Evolutionary conservation across 495 filamentous ascomycete species (phyloP), one percentile per base, ranked within the genome.

Genomic region (Pyrenula massariospora): DNA sequence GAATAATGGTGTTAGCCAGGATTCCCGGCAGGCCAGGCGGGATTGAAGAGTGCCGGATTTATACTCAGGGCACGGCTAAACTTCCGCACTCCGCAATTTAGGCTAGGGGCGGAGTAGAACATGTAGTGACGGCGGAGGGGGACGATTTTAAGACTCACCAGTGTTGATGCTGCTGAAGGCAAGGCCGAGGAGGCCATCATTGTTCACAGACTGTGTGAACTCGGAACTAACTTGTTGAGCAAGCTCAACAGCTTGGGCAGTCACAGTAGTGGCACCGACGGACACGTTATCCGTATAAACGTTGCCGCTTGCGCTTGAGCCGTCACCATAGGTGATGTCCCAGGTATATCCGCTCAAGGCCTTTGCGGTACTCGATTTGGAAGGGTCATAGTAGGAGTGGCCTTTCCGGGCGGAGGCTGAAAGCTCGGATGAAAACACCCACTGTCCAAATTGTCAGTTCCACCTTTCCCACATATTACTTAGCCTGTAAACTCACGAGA

Each of bases 291-390:
- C 88, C 36, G 72, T 71, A 72, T 85, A 89, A 59, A 92, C 86
- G 48, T 74, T 73, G 49, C 86, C 86, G 61, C 69, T 72, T 22
- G 84, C 84, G 52, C 69, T 73, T 63, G 81, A 86, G 50, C 80
- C 76, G 62, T 93, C 88, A 54, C 86, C 86, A 66, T 91, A 92
- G 2, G 66, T 64, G 64, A 91, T 89, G 10, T 66, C 59, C 87
- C 87, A 91, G 21, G 68, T 74, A 23, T 77, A 68, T 23, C 81
- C 83, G 1, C 57, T n/a, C 21, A 85, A 55, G 63, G 76, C 67
- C 31, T 42, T 42, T 5, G 31, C 5, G 56, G 72, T 73, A 12
- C 76, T 66, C 24, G 75, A 80, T 48, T 58, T 61, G 60, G 72
- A 75, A 0, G 82, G 78, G 57, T 75, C 72, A 73, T 90, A 91